phyloP scores from a whole-genome alignment of 257 asterid species.

The Ocimum tenuiflorum region DNA sequence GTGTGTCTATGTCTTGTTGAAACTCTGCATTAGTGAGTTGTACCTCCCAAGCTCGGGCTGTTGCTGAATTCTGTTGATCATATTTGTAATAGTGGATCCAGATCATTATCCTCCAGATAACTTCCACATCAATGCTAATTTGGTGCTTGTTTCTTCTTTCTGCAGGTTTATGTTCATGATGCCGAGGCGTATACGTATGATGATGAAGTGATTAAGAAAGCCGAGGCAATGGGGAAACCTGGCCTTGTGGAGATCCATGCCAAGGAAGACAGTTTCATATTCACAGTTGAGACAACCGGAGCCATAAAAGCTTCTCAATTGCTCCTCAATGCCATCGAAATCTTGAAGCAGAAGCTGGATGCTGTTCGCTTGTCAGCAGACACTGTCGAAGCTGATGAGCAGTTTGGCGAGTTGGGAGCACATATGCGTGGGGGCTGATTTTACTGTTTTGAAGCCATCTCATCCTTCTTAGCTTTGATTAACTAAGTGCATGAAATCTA shows the following conservation, averaged over 20 bases:
- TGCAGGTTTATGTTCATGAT: conserved; percentile 63
- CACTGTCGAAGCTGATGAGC: conserved; percentile 97
- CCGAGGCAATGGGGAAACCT: conserved; percentile 75
- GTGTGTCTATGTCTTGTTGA: background rate
- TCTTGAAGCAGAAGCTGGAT: conserved; percentile 87
- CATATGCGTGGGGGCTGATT: conserved; percentile 96
- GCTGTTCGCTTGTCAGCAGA: conserved; percentile 93
- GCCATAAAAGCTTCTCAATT: conserved; percentile 82
- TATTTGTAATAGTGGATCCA: background rate
- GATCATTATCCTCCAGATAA: background rate
- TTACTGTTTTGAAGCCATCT: background rate
- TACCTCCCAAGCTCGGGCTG: background rate
- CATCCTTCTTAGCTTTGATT: background rate
- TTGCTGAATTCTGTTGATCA: background rate
- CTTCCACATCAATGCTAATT: background rate
- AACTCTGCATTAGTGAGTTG: background rate
- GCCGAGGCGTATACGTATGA: conserved; percentile 90
- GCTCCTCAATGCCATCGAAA: conserved; percentile 73
- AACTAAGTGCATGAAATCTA: conserved; percentile 15
- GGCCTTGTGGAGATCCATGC: conserved; percentile 82
- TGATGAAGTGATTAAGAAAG: conserved; percentile 89
- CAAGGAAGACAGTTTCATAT: conserved; percentile 86
- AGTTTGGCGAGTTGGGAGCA: conserved; percentile 95
- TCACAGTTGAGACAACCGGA: conserved; percentile 90
- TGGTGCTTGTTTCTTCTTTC: background rate